Base-by-base conservation (phyloP, 805 yeast species). In the Wickerhamomyces hampshirensis region DNA sequence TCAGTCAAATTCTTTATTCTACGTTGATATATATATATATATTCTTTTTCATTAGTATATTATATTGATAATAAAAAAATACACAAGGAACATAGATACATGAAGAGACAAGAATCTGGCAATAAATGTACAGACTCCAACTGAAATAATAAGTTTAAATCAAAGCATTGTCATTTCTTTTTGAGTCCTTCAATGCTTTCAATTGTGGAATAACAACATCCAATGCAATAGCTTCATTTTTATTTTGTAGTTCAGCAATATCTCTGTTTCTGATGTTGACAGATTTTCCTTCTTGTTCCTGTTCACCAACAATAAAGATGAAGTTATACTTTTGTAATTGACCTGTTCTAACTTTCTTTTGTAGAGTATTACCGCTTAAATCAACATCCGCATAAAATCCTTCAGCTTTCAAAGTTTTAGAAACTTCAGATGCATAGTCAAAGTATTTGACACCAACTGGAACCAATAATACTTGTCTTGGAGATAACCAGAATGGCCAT, bases 401-500 rank as follows among this genome's bases (percentile, higher is more conserved):
- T 48, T 78, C 77, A 39, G 67, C 70, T 58, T 83, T 80, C 59
- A 82, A 69, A 48, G 63, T 62, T 56, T 83, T 76, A 55, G 80
- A 79, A 47, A 93, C 84, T 51, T 77, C 69, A 62, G 82, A 80
- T 29, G 98, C 99, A 58, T 93, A 93, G 47, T 81, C 95, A 56
- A 72, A 79, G 71, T 82, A 91, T 64, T 85, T 87, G 47, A 84
- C 94, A 58, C 96, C 97, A 53, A 93, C 97, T 51, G 98, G 98
- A 21, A 93, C 93, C 55, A 93, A 94, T 53, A 91, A 71, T 40
- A 91, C 76, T 69, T 93, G 99, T 71, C 98, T 84, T 57, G 99
- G 99, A n/a, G 98, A 89, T 60, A 93, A 74, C 98, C 98, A 93
- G 75, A 93, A 86, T 58, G 99, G 99, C 99, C 99, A 93, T 63